Evolutionary conservation across 1,139 yeast genomes (phyloP).

Genomic region (Sugiyamaella castrensis): DNA sequence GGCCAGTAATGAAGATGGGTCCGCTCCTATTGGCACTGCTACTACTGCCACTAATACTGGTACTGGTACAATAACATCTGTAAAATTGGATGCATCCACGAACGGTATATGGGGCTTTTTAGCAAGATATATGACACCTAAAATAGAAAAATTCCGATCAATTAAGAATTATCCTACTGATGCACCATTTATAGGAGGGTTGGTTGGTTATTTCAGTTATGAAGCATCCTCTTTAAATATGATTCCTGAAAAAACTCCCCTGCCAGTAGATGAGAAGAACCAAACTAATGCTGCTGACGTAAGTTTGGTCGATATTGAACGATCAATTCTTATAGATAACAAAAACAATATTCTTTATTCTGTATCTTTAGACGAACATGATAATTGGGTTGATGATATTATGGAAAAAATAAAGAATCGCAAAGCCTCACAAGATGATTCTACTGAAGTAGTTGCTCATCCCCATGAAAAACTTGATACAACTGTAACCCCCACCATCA

Average conservation of each 20-base stretch:
- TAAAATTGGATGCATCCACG: background rate
- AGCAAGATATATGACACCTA: conserved; percentile 50
- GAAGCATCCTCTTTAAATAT: conserved; percentile 49
- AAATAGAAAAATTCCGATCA: conserved; percentile 25
- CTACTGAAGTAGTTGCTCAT: background rate
- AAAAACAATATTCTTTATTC: conserved; percentile 49
- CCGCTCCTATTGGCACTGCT: conserved; percentile 8
- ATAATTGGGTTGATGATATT: conserved; percentile 20
- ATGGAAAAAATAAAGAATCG: conserved; percentile 2
- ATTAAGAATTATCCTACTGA: conserved; percentile 23
- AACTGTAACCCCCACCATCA: conserved; percentile 33
- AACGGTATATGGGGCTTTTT: conserved; percentile 48
- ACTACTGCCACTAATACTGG: conserved; percentile 2
- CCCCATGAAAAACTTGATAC: background rate
- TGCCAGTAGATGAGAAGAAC: conserved; percentile 1
- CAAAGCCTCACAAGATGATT: background rate
- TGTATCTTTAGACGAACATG: conserved; percentile 48
- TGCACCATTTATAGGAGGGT: conserved; percentile 71
- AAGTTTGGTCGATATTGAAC: conserved; percentile 67
- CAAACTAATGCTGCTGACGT: conserved; percentile 54
- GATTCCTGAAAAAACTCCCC: conserved; percentile 42
- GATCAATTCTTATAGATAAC: conserved; percentile 58
- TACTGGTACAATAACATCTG: background rate
- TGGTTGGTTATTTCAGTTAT: conserved; percentile 79
- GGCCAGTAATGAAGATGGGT: conserved; percentile 29